Evolutionary conservation across 2,329 filamentous ascomycete genomes (phyloP).

Genomic region (Hypoxylon sp.): DNA sequence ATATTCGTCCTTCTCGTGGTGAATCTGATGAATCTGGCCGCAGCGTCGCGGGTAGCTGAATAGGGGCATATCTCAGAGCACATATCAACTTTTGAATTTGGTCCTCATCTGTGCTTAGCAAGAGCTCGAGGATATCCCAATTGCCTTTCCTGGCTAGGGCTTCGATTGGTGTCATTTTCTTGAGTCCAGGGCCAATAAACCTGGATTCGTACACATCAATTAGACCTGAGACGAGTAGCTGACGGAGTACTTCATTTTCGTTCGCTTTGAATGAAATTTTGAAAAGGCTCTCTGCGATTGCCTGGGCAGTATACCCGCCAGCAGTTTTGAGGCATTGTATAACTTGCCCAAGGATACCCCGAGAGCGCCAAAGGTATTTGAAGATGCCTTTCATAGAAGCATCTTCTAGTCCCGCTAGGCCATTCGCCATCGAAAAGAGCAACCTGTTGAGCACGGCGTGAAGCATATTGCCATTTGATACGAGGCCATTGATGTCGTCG

Average conservation of each 20-base stretch:
- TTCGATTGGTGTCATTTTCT: too few relatives aligned
- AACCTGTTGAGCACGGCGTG: background rate
- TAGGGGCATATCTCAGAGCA: too few relatives aligned
- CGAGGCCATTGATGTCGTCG: background rate
- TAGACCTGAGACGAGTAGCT: background rate
- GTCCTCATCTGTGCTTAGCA: background rate
- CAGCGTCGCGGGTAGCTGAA: too few relatives aligned
- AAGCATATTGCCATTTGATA: background rate
- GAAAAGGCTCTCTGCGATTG: conserved; percentile 2
- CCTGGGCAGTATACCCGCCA: background rate
- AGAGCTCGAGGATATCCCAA: background rate
- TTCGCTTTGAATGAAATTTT: background rate
- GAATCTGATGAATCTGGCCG: too few relatives aligned
- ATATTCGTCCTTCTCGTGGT: too few relatives aligned
- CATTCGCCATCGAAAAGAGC: conserved; percentile 1
- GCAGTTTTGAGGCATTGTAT: background rate
- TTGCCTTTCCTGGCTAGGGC: too few relatives aligned
- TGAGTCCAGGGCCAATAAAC: too few relatives aligned
- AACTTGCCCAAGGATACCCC: background rate
- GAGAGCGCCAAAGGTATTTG: background rate
- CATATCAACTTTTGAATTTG: too few relatives aligned
- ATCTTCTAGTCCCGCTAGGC: background rate
- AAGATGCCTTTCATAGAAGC: background rate
- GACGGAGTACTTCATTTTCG: background rate
- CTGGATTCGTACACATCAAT: conserved; percentile 4